Evolutionary conservation across 176 grass and related monocot genomes (phyloP).

Genomic region (Hordeum vulgare): MorexV3_pseudomolecules_assembly NC_058518.1:475084797-475085296

Average conservation of each 20-base stretch:
- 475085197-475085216: slow-evolving; percentile 91
- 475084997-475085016: background rate
- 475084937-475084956: background rate
- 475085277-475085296: background rate
- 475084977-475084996: background rate
- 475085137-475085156: slow-evolving; percentile 95
- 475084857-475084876: slow-evolving; percentile 46
- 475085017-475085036: slow-evolving; percentile 61
- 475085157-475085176: slow-evolving; percentile 96
- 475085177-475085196: slow-evolving; percentile 68
- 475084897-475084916: background rate
- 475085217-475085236: slow-evolving; percentile 94
- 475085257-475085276: slow-evolving; percentile 5
- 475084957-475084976: background rate
- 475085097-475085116: slow-evolving; percentile 43
- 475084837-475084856: slow-evolving; percentile 74
- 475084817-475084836: slow-evolving; percentile 90
- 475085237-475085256: slow-evolving; percentile 94
- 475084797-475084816: background rate
- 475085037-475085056: slow-evolving; percentile 89
- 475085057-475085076: slow-evolving; percentile 86
- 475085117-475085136: slow-evolving; percentile 93
- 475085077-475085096: slow-evolving; percentile 78
- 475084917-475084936: background rate
- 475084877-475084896: background rate